These are phyloP conservation scores for Penicillium arizonense DNA, from an alignment of 495 filamentous ascomycete genomes.

Conservation along the genomic window DNA sequence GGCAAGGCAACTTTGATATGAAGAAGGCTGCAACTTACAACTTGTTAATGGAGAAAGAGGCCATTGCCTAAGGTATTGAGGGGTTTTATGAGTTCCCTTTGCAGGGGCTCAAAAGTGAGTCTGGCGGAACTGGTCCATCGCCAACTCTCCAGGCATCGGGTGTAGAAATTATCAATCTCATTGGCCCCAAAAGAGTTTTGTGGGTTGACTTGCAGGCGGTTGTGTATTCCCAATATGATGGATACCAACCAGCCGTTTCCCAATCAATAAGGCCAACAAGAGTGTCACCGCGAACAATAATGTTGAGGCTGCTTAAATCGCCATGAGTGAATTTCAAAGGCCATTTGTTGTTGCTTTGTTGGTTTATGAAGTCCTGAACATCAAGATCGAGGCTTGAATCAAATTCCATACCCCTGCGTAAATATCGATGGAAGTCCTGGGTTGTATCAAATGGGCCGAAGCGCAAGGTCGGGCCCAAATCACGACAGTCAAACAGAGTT, in stretches of 20 bases:
- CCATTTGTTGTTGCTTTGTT: constrained; percentile 27
- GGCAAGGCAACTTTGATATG: constrained; percentile 23
- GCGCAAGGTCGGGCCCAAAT: constrained; percentile 24
- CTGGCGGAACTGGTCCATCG: constrained; percentile 46
- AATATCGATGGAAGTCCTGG: constrained; percentile 43
- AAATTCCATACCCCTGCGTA: constrained; percentile 37
- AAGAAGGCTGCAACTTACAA: constrained; percentile 32
- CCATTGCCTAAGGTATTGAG: no score
- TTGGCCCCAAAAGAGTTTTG: constrained; percentile 37
- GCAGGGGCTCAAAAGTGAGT: constrained; percentile 39
- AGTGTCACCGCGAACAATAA: constrained; percentile 35
- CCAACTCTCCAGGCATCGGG: constrained; percentile 41
- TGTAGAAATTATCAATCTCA: constrained; percentile 49
- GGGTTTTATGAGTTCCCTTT: no score
- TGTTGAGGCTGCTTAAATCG: constrained; percentile 44
- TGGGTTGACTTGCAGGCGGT: constrained; percentile 49
- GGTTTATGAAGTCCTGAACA: constrained; percentile 37
- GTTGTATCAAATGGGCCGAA: constrained; percentile 43
- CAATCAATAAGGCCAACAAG: constrained; percentile 52
- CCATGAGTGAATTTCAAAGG: constrained; percentile 40
- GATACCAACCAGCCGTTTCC: constrained; percentile 52
- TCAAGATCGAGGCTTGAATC: constrained; percentile 29
- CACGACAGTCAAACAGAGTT: constrained; percentile 38
- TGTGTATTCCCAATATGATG: constrained; percentile 53
- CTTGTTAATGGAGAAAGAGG: constrained; percentile 33